Evolutionary conservation across 1,139 yeast genomes (phyloP).

Genomic region (Candida sanyaensis): DNA sequence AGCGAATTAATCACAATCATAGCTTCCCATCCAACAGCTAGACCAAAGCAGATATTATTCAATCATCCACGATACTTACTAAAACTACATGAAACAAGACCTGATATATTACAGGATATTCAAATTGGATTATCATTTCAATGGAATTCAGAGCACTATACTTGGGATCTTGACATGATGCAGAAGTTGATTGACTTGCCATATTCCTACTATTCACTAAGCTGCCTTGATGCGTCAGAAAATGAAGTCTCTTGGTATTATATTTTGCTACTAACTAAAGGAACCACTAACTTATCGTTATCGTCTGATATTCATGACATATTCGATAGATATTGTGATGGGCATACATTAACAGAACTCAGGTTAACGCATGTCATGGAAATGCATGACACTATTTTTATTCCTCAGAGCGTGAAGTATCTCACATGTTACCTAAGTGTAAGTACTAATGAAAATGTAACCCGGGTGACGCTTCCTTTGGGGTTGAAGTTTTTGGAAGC

Average conservation of each 20-base stretch:
- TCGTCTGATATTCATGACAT: not conserved
- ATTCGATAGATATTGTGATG: too few relatives aligned
- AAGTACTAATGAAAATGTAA: too few relatives aligned
- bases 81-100: not conserved
- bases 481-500: not conserved
- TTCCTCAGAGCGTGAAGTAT: not conserved
- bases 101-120: not conserved
- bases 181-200: not conserved
- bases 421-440: not conserved
- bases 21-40: not conserved
- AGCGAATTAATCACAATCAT: not conserved
- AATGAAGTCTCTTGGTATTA: not conserved
- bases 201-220: not conserved
- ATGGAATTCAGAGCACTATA: not conserved
- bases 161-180: not conserved
- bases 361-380: not conserved
- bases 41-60: not conserved
- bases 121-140: not conserved
- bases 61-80: not conserved
- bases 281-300: not conserved
- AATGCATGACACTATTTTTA: not conserved
- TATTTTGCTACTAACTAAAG: not conserved
- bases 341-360: not conserved
- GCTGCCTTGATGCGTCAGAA: not conserved
- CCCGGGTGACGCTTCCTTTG: not conserved